Base-by-base conservation (phyloP, 164 flowering plant species). In the Chimonanthus praecox region DNA sequence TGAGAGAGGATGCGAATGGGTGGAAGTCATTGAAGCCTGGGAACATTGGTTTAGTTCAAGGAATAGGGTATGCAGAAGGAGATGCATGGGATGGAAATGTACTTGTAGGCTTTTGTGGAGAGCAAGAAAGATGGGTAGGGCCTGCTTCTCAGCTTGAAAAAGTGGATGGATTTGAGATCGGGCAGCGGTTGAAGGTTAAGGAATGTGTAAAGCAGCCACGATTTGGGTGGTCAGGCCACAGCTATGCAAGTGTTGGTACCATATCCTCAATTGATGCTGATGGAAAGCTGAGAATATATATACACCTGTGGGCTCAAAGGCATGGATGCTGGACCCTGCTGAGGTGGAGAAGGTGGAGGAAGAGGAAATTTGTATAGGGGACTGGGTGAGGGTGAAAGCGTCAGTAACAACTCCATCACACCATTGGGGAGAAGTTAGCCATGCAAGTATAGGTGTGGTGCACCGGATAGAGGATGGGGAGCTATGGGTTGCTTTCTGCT, bases 151-250 rank as follows among this genome's bases (percentile, higher is more conserved):
- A 83, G 71, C 91, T 95, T 47, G 92, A 87, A 75, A 84, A 83
- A 75, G 89, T 81, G 5, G 77, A 87, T 3, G 79, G 66, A 58
- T 87, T 90, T 48, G 16, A 75, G 20, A 82, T 92, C 69, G 98
- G 98, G 50, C 91, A 88, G 74, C 87, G 78, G 63, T 92, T 95
- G 16, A 84, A 78, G 77, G 98, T 95, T 9, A 90, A 84, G 76
- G 68, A 65, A 47, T 70, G 78, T 7, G 94, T 95, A 74, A 89
- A 83, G 84, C 99, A 93, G 76, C 99, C 98, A 4, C 82, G 97
- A 71, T 95, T 95, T 73, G 99, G 99, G 20, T 95, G 99, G 99
- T 88, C 97, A 2, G 98, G 97, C 47, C 94, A 90, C 75, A 86
- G 80, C 79, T 93, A 91, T 80, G 76, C 78, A 0, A 93, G 94